Evolutionary conservation across 2,329 filamentous ascomycete species (phyloP).

Genomic region (Knufia fluminis): DNA sequence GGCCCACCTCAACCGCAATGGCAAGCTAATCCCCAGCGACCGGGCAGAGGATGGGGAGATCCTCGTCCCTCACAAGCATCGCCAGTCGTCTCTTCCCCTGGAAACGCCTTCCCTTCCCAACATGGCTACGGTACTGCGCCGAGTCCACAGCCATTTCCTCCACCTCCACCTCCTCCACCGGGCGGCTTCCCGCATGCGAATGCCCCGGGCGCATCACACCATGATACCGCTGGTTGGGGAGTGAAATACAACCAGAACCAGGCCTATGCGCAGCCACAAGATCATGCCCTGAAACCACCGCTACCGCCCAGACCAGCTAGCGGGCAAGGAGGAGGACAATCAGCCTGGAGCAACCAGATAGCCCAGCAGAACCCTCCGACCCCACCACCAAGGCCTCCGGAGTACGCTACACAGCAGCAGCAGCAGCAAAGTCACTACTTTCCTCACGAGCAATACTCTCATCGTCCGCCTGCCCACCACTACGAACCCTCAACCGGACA

Average conservation of each 20-base stretch:
- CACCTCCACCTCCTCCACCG: conserved; percentile 16
- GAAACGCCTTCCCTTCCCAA: not conserved
- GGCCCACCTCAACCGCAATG: conserved; percentile 22
- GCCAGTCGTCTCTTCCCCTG: not conserved
- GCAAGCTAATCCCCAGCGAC: conserved; percentile 19
- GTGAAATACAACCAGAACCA: conserved; percentile 29
- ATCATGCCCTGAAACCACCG: conserved; percentile 13
- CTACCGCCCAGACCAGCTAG: conserved; percentile 22
- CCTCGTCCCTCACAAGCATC: conserved; percentile 12
- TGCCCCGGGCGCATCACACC: conserved; percentile 9
- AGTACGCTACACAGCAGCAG: conserved; percentile 29
- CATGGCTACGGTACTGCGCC: not conserved
- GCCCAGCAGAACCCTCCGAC: conserved; percentile 26
- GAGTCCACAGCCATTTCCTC: conserved; percentile 6
- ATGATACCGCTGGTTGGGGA: conserved; percentile 34
- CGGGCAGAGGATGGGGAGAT: conserved; percentile 19
- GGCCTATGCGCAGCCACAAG: not conserved
- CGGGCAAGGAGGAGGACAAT: conserved; percentile 7
- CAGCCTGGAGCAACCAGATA: conserved; percentile 14
- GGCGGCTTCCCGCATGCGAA: conserved; percentile 7
- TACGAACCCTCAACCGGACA: conserved; percentile 24
- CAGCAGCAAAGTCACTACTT: conserved; percentile 23
- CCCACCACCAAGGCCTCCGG: conserved; percentile 34
- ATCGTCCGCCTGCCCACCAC: conserved; percentile 25
- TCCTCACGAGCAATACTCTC: conserved; percentile 26